phyloP scores from a whole-genome alignment of 805 yeast species.

The Ogataea parapolymorpha region DNA sequence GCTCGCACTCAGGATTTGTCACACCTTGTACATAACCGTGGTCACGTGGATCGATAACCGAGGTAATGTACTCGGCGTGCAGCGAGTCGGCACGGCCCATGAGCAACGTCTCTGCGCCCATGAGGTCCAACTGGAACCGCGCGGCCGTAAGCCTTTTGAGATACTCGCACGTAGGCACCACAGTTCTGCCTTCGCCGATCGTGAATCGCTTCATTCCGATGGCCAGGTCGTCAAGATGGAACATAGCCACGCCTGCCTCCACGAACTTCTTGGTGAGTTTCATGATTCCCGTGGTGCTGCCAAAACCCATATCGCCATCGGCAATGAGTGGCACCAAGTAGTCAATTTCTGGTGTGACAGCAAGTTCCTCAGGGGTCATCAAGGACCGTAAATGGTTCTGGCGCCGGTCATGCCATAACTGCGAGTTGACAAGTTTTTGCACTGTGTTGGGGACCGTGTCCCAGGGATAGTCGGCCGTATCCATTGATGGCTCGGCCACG shows the following conservation, averaged over 20 bases:
- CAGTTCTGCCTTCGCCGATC: slow-evolving; percentile 57
- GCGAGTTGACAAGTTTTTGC: slow-evolving; percentile 57
- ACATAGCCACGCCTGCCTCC: slow-evolving; percentile 62
- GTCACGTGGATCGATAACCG: slow-evolving; percentile 54
- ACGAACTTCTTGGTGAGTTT: slow-evolving; percentile 61
- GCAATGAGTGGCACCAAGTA: slow-evolving; percentile 62
- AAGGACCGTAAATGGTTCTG: slow-evolving; percentile 16
- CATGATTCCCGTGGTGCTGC: slow-evolving; percentile 60
- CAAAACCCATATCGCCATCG: slow-evolving; percentile 67
- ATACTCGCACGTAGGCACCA: slow-evolving; percentile 60
- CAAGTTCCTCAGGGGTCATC: slow-evolving; percentile 19
- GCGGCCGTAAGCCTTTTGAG: slow-evolving; percentile 54
- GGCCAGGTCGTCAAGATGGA: slow-evolving; percentile 60
- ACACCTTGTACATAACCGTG: slow-evolving; percentile 56
- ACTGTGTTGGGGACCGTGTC: slow-evolving; percentile 68
- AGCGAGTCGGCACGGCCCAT: slow-evolving; percentile 64
- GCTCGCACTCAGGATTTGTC: slow-evolving; percentile 33
- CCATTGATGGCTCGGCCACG: slow-evolving; percentile 63
- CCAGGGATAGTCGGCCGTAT: slow-evolving; percentile 67
- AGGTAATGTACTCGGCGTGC: slow-evolving; percentile 48
- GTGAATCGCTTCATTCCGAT: slow-evolving; percentile 69
- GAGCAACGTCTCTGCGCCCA: slow-evolving; percentile 54
- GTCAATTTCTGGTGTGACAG: slow-evolving; percentile 36
- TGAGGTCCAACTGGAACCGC: slow-evolving; percentile 60
- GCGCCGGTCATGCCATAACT: slow-evolving; percentile 52